phyloP scores from a whole-genome alignment of 2,329 filamentous ascomycete species.

The Aureobasidium pullulans region DNA sequence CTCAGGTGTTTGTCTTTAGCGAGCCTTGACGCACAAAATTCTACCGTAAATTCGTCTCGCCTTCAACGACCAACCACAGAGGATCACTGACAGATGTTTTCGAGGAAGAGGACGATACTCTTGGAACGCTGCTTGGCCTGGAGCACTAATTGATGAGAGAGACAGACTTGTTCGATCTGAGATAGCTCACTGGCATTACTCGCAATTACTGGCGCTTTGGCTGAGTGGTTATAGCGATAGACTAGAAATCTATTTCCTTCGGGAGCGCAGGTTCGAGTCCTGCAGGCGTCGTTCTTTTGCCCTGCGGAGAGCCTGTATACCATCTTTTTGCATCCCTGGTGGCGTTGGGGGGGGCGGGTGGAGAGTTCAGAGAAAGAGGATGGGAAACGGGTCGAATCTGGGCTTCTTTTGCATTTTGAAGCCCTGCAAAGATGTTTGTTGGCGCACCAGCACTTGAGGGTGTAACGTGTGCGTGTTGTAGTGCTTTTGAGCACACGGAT shows the following conservation, averaged over 20 bases:
- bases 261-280: slow-evolving; percentile 5
- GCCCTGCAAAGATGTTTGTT: neutral
- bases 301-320: too few species aligned
- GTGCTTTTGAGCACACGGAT: neutral
- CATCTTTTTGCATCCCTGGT: neutral
- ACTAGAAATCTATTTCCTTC: slow-evolving; percentile 14
- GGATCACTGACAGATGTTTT: too few species aligned
- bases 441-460: neutral
- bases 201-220: neutral
- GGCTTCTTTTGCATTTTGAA: neutral
- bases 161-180: too few species aligned
- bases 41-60: neutral
- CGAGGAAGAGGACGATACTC: too few species aligned
- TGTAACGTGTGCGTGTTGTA: neutral
- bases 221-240: slow-evolving; percentile 13
- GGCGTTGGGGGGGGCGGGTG: too few species aligned
- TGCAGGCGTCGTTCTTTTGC: slow-evolving; percentile 4
- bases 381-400: neutral
- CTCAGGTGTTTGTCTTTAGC: neutral
- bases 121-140: too few species aligned
- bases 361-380: too few species aligned
- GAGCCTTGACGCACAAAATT: neutral
- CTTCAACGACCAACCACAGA: neutral
- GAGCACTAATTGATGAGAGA: too few species aligned
- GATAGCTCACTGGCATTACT: neutral